A percentile compares a stretch with the other conserved stretches of the same genome.
Evolutionary conservation across 305 asterid species (phyloP).

Genomic region (Solanum hybrid): DNA sequence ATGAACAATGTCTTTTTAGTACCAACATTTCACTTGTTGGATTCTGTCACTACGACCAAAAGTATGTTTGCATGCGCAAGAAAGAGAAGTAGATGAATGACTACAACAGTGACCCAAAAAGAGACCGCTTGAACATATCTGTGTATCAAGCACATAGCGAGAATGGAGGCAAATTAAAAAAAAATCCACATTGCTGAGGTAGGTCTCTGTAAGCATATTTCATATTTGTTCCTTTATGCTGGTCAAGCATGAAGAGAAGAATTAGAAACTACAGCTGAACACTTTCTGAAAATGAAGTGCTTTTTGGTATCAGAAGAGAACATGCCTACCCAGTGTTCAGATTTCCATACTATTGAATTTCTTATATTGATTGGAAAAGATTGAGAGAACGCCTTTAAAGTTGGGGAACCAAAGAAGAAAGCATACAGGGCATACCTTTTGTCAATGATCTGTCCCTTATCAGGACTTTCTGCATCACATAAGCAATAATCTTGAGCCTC

Average conservation of each 20-base stretch:
- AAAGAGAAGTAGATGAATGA: background rate
- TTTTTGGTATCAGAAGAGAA: background rate
- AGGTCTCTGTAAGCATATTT: background rate
- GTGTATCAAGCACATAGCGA: background rate
- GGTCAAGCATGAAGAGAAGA: background rate
- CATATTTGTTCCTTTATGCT: background rate
- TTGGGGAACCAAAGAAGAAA: background rate
- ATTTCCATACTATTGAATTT: background rate
- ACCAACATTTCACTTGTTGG: background rate
- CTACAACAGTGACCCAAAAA: background rate
- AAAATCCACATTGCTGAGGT: background rate
- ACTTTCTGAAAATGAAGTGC: background rate
- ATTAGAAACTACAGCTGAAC: background rate
- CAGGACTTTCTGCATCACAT: background rate
- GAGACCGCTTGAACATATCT: background rate
- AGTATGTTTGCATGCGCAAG: background rate
- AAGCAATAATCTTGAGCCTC: slow-evolving; percentile 6
- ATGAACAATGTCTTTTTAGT: background rate
- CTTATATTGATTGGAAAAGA: background rate
- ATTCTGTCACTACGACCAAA: background rate
- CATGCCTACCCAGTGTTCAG: background rate
- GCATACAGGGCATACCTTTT: background rate
- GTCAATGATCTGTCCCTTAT: background rate
- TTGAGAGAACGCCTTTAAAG: background rate
- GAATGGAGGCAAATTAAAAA: background rate